Evolutionary conservation across 352 stramenopile species (phyloP).

Genomic region (Pythium scleroteichum): DNA sequence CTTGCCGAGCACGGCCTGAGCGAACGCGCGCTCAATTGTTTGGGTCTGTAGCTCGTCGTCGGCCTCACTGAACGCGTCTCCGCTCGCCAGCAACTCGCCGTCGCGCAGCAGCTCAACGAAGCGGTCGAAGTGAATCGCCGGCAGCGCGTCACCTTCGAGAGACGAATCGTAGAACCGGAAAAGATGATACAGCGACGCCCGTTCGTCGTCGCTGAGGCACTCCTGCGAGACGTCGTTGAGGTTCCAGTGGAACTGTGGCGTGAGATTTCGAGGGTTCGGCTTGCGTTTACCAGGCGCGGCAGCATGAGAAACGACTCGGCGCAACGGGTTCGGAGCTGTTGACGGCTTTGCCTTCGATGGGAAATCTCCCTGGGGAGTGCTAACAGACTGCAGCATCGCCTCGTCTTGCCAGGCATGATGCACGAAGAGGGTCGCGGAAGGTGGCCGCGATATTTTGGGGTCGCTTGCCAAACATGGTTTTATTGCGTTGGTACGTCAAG

Average conservation of each 20-base stretch:
- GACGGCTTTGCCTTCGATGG: conserved; percentile 10
- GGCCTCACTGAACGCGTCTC: not conserved
- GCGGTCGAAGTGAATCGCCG: conserved; percentile 46
- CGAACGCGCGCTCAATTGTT: conserved; percentile 50
- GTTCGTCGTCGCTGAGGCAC: conserved; percentile 29
- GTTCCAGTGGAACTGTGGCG: conserved; percentile 59
- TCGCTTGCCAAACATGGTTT: too few relatives aligned
- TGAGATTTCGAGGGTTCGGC: conserved; percentile 12
- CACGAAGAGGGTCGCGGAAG: too few relatives aligned
- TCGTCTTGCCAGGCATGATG: too few relatives aligned
- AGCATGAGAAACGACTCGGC: not conserved
- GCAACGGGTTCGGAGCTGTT: conserved; percentile 9
- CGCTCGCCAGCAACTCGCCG: conserved; percentile 26
- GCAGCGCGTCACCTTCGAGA: conserved; percentile 38
- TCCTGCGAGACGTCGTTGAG: conserved; percentile 42
- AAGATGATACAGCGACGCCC: conserved; percentile 45
- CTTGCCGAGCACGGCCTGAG: conserved; percentile 55
- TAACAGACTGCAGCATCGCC: too few relatives aligned
- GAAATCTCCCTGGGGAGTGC: too few relatives aligned
- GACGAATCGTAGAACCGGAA: conserved; percentile 71
- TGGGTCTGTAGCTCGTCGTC: conserved; percentile 8
- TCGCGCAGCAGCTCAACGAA: conserved; percentile 51
- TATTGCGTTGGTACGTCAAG: too few relatives aligned
- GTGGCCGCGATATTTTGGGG: too few relatives aligned
- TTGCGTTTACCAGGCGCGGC: not conserved